Evolutionary conservation across 441 rosid genomes (phyloP), one percentile per base, ranked within the genome.

Genomic region (Raphanus hybrid): DNA sequence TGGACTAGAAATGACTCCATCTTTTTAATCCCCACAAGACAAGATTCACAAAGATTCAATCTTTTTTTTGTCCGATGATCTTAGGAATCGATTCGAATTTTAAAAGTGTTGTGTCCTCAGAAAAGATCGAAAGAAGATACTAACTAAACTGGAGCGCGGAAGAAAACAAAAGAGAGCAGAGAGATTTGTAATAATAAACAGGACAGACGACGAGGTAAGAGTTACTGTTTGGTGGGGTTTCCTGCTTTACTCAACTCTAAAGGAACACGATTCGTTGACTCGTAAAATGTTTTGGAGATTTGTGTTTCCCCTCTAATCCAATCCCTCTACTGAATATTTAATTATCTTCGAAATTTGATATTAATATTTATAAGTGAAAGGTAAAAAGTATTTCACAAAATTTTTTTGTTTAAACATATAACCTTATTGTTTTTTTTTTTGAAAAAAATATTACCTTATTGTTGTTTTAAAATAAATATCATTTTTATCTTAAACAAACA

Each of bases 1-100:
- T 87, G 92, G 74, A 91, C 79, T 58, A 92, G 60, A 6, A 87
- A 87, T 23, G 81, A 69, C 82, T 86, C 91, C 71, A 78, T 80
- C 10, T 75, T 64, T 0, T 15, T 79, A 15, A 11, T 27, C 16
- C 37, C 79, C 70, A 74, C 48, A 77, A 66, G 74, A 74, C 54
- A 23, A 66, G 61, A 63, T 5, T n/a, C 41, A 11, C 5, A 5
- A 62, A 70, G 26, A 20, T 11, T 29, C 15, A 1, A 27, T 10
- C 23, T 54, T 67, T 68, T 67, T 9, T 29, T 6, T 0, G 29
- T 8, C 32, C 14, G 12, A 74, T 14, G 71, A 75, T 75, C 69
- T 6, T 1, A 29, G 34, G 68, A 72, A 62, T 50, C 54, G 63
- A 73, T 34, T 63, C 35, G 37, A 41, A 61, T 23, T 2, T 29